Percentiles rank a stretch among this genome's conserved stretches.
phyloP scores from a whole-genome alignment of 2,329 filamentous ascomycete genomes.

The Plenodomus tracheiphilus region DNA sequence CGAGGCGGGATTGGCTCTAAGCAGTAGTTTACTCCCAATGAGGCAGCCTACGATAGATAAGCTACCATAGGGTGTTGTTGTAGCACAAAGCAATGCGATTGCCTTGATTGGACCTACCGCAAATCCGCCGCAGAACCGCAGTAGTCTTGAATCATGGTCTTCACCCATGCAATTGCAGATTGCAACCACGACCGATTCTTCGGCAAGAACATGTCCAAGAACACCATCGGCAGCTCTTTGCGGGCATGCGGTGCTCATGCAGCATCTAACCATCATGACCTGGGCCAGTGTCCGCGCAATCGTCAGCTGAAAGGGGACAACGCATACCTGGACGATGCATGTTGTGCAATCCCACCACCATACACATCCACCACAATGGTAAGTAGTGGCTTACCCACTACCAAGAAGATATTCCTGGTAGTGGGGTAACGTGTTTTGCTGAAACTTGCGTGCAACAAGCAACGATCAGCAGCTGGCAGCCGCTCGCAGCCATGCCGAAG shows the following conservation, averaged over 20 bases:
- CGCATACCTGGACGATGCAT: no score
- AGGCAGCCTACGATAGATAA: constrained; percentile 24
- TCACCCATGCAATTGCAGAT: not conserved
- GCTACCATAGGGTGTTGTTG: constrained; percentile 8
- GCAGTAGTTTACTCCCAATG: constrained; percentile 9
- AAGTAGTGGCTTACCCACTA: not conserved
- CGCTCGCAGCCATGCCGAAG: constrained; percentile 19
- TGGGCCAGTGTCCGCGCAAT: no score
- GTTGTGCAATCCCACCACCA: not conserved
- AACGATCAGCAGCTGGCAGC: constrained; percentile 19
- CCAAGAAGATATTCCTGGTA: not conserved
- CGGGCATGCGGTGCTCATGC: not conserved
- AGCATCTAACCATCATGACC: no score
- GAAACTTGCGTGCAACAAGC: constrained; percentile 6
- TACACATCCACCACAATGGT: not conserved
- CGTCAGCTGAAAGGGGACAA: no score
- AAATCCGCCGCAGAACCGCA: not conserved
- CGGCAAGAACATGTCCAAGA: not conserved
- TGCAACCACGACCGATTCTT: not conserved
- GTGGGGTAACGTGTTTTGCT: not conserved
- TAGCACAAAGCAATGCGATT: constrained; percentile 23
- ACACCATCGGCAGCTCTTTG: not conserved
- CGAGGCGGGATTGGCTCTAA: constrained; percentile 12
- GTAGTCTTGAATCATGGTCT: not conserved
- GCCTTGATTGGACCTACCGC: not conserved